Base-by-base conservation (phyloP, 495 filamentous ascomycete species). In the Penicillium macrosclerotiorum region DNA sequence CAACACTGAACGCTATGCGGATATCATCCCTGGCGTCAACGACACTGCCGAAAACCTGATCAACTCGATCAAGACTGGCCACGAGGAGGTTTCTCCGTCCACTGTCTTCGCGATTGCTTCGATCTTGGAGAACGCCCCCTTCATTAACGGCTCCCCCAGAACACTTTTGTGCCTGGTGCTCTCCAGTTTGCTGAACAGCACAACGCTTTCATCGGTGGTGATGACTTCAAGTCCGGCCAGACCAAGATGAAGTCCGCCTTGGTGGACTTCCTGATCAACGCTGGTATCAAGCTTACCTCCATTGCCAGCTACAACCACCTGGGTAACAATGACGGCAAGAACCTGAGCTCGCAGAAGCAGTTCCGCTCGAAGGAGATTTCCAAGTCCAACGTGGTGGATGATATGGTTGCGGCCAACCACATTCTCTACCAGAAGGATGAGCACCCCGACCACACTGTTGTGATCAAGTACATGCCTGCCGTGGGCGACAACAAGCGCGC, bases 71-170 rank as follows among this genome's bases (percentile, higher is more conserved):
- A 82, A 90, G 68, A 57, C 75, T 32, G 89, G 92, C 38, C 90
- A 98, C 66, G 77, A 81, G 34, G 93, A 98, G 67, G 79, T 98
- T 32, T 74, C 93, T 19, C 94, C 94, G 20, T 97, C 94, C 24
- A 96, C 92, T 48, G 78, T 98, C 53, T 98, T 98, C 64, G 89
- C 93, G 12, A 87, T 98, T 36, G 92, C 93, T 37, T 90, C 82
- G 60, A 95, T 97, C 57, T 77, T 95, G 43, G 93, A 97, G 64
- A 76, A 80, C 41, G 79, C 82, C 22, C 94, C 93, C 7, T 98
- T 98, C 83, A 96, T 98, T 85, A 98, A 98, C 67, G 93, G 93
- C 39, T 98, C 93, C 93, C 93, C 26, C 93, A 98, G 75, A 98
- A 98, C 79, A 97, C 93, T 27, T 96, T 98, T 52, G 93, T 98